Conservation (phyloP, 2,329 filamentous ascomycete genomes). For the Stachybotrys echinatus region DNA sequence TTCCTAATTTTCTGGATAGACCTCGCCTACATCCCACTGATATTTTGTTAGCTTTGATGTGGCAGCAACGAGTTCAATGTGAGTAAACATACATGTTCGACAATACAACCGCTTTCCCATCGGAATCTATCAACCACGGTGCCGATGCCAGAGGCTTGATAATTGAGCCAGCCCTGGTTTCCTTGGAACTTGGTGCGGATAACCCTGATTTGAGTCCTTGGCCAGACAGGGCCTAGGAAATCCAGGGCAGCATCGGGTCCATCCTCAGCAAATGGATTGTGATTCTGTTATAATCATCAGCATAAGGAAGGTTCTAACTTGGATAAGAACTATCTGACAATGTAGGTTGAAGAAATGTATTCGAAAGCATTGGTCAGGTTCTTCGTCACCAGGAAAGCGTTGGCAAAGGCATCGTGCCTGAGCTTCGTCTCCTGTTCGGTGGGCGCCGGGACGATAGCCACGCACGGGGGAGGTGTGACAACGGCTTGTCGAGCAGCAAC, state of each 20-base stretch:
- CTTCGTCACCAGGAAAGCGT: constrained; percentile 1
- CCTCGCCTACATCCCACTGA: constrained; percentile 2
- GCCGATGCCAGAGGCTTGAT: constrained; percentile 6
- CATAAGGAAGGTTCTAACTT: background rate
- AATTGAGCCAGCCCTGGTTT: constrained; percentile 11
- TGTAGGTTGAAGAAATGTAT: constrained; percentile 1
- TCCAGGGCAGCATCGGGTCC: constrained; percentile 1
- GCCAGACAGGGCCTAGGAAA: constrained; percentile 1
- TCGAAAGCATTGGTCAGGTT: constrained; percentile 1
- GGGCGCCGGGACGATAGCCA: background rate
- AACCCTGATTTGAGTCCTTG: constrained; percentile 2
- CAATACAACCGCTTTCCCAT: constrained; percentile 12
- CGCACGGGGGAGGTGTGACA: constrained; percentile 1
- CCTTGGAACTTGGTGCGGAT: constrained; percentile 4
- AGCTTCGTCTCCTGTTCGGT: background rate
- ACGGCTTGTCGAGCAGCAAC: background rate
- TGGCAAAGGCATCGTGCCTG: background rate
- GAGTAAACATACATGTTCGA: constrained; percentile 9
- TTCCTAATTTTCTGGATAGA: constrained; percentile 1
- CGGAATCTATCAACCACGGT: constrained; percentile 10
- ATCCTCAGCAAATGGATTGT: constrained; percentile 1
- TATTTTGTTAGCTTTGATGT: background rate
- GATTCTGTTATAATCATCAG: background rate
- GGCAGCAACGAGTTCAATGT: background rate
- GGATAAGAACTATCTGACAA: background rate